Base-by-base conservation (phyloP, 2,329 filamentous ascomycete species). In the Alternaria alternata region DNA sequence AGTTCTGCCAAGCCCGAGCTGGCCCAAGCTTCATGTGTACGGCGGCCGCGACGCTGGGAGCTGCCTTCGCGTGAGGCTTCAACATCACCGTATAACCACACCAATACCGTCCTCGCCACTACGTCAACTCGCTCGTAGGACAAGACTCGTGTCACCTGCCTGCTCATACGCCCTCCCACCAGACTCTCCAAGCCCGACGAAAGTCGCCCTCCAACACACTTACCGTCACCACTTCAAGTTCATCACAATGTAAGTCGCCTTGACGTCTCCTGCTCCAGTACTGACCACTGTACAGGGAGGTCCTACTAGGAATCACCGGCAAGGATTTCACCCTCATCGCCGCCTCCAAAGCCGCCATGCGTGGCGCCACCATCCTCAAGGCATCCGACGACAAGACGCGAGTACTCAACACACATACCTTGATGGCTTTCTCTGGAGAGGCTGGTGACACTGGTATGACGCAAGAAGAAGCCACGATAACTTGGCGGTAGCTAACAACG, bases 251-350 rank as follows among this genome's bases (percentile, higher is more conserved):
- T 78, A 75, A 51, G 74, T 59, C 44, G 18, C 43, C 14, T 8
- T 30, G 18, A 22, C 8, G 43, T 7, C n/a, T 34, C n/a, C n/a
- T n/a, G 34, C 42, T n/a, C 14, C 28, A 18, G 24, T 56, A 34
- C 69, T 75, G 22, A 77, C 58, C 24, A n/a, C n/a, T 12, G 16
- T 43, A 8, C 61, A 98, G 94, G 95, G 95, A 99, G 89, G 92
- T 98, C 80, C 87, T 99, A 79, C 88, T 99, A 73, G 95, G 95
- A 77, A 97, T 99, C 81, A 97, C 94, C 62, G 96, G 95, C 85
- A 97, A 97, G 86, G 96, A 99, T 88, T 99, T 97, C 81, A 96
- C 94, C 84, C 89, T 99, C 86, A 89, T 99, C 80, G 95, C 93
- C 75, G 92, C 95, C 74, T 98, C 94, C 66, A 98, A 99, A 86